Base-by-base conservation (phyloP, 305 asterid species). In the Rubia peregrina region DNA sequence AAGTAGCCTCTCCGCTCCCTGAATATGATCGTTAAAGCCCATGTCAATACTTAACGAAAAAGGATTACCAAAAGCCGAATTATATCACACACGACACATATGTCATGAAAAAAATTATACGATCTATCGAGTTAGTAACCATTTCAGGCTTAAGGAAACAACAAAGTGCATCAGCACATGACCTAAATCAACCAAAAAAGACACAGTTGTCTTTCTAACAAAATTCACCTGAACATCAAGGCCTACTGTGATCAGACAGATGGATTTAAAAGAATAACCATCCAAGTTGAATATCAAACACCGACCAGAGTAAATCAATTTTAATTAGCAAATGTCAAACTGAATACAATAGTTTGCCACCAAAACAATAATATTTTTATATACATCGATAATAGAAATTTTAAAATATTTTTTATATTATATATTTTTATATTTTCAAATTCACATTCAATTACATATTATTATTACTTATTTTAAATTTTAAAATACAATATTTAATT, bases 1-100 rank as follows among this genome's bases (percentile, higher is more conserved):
- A 71, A 75, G 73, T 79, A 78, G 82, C 84, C 76, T 81, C 86
- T 83, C 88, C 78, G 85, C 81, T 81, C 77, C 96, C 93, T 87
- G 91, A 83, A 87, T 82, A 85, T 46, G 80, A 84, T 77, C 71
- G 59, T 77, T 74, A 78, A 77, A 77, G 77, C 71, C 46, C 76
- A 75, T 68, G 90, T 87, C 85, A 89, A 85, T 78, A 80, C 73
- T 72, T 70, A 64, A 55, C 51, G 61, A 75, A 60, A 71, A 51
- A 16, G 56, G 62, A 77, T 26, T 21, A 61, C 53, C n/a, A 5
- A 42, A 67, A 69, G 71, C 61, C 66, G 71, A 71, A 65, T 21
- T 43, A 22, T 41, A 70, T 19, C 69, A 76, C 71, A 65, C 2
- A 5, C 33, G 53, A 66, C 46, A 67, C 38, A 72, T 59, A 68